Evolutionary conservation across 1,139 yeast genomes (phyloP), one percentile per base, ranked within the genome.

Genomic region (Yamadazyma sp.): DNA sequence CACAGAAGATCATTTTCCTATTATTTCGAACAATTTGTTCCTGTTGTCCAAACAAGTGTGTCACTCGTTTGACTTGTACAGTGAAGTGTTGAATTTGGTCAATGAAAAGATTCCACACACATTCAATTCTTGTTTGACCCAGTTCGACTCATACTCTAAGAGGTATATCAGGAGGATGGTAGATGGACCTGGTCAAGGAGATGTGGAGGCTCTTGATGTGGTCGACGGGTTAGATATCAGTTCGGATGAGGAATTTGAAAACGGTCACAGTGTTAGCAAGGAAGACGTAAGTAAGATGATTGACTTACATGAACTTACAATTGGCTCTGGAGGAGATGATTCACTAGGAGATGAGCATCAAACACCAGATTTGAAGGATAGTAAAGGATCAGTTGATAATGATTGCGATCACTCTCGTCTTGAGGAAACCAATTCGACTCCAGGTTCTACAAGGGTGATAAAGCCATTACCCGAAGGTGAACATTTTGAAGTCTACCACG

Each of bases 201-300:
- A 68, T 39, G n/a, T 30, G 8, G 76, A 67, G 42, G 75, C 71
- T 8, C 72, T 72, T 48, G 73, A 69, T 36, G 61, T 72, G 44
- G 77, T 71, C 47, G 75, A 63, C 39, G 77, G 70, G 49, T 65
- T 64, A 44, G 69, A 63, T 5, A 50, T 40, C 46, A 46, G 41
- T 26, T 28, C 36, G 14, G 23, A 36, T 11, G 31, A 37, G n/a
- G 27, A 30, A 15, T 28, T 16, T 16, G 30, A 27, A 5, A 28
- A 3, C 3, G 20, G 12, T 8, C n/a, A 6, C 6, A 26, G 5
- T 12, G 28, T 18, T 11, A 28, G 32, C 10, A 36, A 29, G n/a
- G 34, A 38, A 17, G 42, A 39, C 33, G 33, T 34, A 9, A 35
- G 33, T n/a, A 12, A 31, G 27, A 12, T 18, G 4, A 17, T 30